Percentiles rank a stretch among this genome's conserved stretches.
Evolutionary conservation across 352 stramenopile genomes (phyloP).

Genomic region (Aphanomyces cochlioides): DNA sequence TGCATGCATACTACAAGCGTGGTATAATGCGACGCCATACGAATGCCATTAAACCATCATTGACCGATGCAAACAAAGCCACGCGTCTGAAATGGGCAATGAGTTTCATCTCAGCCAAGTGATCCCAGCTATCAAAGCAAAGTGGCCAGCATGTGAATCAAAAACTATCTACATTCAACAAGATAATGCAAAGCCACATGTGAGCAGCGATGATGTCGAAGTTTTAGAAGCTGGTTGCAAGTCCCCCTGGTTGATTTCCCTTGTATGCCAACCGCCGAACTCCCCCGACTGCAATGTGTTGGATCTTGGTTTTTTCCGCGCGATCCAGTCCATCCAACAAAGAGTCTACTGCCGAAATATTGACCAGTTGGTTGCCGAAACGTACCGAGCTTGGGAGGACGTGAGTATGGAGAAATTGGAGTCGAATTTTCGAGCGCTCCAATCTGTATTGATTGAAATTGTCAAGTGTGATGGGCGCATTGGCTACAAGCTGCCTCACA

Average conservation of each 20-base stretch:
- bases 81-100: slow-evolving; percentile 25
- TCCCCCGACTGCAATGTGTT: slow-evolving; percentile 38
- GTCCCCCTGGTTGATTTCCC: slow-evolving; percentile 33
- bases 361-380: too few relatives aligned
- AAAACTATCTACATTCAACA: slow-evolving; percentile 31
- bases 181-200: slow-evolving; percentile 36
- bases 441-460: too few relatives aligned
- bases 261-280: slow-evolving; percentile 35
- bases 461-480: too few relatives aligned
- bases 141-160: slow-evolving; percentile 16
- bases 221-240: slow-evolving; percentile 12
- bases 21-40: neutral
- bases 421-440: too few relatives aligned
- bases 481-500: too few relatives aligned
- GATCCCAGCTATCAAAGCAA: slow-evolving; percentile 31
- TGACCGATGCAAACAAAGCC: slow-evolving; percentile 21
- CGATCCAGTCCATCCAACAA: slow-evolving; percentile 34
- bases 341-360: too few relatives aligned
- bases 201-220: too few relatives aligned
- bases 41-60: slow-evolving; percentile 14
- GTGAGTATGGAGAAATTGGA: too few relatives aligned
- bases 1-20: slow-evolving; percentile 12
- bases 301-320: slow-evolving; percentile 37
- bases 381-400: too few relatives aligned
- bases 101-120: slow-evolving; percentile 27